Percentiles rank a stretch among this genome's conserved stretches.
Evolutionary conservation across 2,329 filamentous ascomycete genomes (phyloP).

Genomic region (Calonectria hongkongensis): DNA sequence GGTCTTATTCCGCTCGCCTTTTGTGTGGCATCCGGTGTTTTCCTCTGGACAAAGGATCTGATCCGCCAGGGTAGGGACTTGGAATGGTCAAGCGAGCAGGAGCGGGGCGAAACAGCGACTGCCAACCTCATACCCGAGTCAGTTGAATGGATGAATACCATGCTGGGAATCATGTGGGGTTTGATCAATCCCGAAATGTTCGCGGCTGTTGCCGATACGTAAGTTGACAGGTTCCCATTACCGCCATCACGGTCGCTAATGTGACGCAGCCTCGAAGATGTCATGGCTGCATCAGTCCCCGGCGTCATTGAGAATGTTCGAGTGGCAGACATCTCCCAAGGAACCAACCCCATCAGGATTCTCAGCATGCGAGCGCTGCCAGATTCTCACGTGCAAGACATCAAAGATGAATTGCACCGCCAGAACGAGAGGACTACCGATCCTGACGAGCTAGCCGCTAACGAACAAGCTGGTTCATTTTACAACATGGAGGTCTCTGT

Average conservation of each 20-base stretch:
- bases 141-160: conserved; percentile 96
- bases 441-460: conserved; percentile 88
- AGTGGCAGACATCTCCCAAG: conserved; percentile 95
- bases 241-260: conserved; percentile 33
- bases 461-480: conserved; percentile 92
- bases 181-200: conserved; percentile 98
- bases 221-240: conserved; percentile 42
- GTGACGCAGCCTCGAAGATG: conserved; percentile 73
- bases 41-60: conserved; percentile 92
- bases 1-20: conserved; percentile 84
- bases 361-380: conserved; percentile 89
- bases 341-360: conserved; percentile 91
- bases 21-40: conserved; percentile 86
- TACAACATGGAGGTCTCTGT: conserved; percentile 95
- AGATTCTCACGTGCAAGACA: conserved; percentile 85
- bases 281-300: conserved; percentile 97
- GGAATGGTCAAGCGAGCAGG: conserved; percentile 92
- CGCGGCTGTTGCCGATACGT: conserved; percentile 89
- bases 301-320: conserved; percentile 95
- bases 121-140: conserved; percentile 94
- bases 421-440: conserved; percentile 89
- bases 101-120: conserved; percentile 88
- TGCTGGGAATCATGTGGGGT: conserved; percentile 89
- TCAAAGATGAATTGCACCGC: conserved; percentile 87
- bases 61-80: conserved; percentile 86